These are phyloP conservation scores for Cercospora sp. DNA, from an alignment of 2,329 filamentous ascomycete genomes.

Conservation along the genomic window DNA sequence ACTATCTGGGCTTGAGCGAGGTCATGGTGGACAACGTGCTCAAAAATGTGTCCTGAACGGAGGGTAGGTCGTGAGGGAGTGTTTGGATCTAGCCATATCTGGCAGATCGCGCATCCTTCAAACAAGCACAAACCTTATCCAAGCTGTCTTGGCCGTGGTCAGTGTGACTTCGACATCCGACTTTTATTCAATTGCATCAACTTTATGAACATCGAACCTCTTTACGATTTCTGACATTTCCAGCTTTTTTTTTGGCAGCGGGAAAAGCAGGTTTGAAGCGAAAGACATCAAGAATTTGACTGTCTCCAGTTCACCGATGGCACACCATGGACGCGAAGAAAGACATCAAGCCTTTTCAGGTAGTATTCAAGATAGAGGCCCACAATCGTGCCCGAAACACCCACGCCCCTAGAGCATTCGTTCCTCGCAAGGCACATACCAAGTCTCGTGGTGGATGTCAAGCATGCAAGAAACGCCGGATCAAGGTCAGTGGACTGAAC, in stretches of 20 bases:
- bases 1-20: conserved; percentile 34
- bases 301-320: neutral
- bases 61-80: neutral
- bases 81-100: neutral
- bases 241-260: neutral
- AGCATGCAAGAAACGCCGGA: conserved; percentile 14
- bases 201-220: neutral
- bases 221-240: neutral
- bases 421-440: conserved; percentile 14
- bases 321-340: conserved; percentile 2
- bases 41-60: neutral
- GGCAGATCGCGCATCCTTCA: neutral
- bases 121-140: conserved; percentile 1
- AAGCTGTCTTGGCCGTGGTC: neutral
- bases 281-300: neutral
- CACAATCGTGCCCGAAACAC: neutral
- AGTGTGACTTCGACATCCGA: neutral
- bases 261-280: neutral
- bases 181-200: neutral
- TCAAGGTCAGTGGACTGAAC: conserved; percentile 5
- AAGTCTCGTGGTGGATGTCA: conserved; percentile 16
- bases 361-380: conserved; percentile 8
- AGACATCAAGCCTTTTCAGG: conserved; percentile 7
- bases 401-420: neutral
- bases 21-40: conserved; percentile 34